These are phyloP conservation scores for Avicennia marina DNA, from an alignment of 257 asterid species.

Conservation along the genomic window DNA sequence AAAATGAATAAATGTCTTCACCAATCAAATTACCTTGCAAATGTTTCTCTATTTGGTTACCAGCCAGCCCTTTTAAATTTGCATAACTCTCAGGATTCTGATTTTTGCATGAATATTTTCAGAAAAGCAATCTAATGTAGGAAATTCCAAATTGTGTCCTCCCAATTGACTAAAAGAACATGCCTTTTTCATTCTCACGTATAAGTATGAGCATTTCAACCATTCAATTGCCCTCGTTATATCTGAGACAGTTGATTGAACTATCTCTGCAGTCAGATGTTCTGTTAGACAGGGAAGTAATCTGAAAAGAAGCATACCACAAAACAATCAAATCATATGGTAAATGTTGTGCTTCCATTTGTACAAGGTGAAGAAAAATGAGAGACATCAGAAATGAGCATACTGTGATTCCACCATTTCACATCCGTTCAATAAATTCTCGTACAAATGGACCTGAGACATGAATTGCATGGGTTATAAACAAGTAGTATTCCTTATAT, in stretches of 20 bases:
- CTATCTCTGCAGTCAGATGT: conserved; percentile 97
- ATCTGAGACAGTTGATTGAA: conserved; percentile 82
- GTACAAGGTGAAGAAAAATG: conserved; percentile 3
- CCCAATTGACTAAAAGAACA: conserved; percentile 25
- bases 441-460: conserved; percentile 85
- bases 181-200: conserved; percentile 94
- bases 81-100: conserved; percentile 90
- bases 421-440: conserved; percentile 87
- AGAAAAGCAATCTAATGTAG: conserved; percentile 23
- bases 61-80: conserved; percentile 49
- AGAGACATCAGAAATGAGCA: conserved; percentile 36
- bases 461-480: conserved; percentile 16
- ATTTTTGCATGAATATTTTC: conserved; percentile 29
- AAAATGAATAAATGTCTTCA: conserved; percentile 14
- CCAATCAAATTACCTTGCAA: conserved; percentile 61
- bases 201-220: conserved; percentile 93
- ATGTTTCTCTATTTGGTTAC: conserved; percentile 62
- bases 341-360: conserved; percentile 3
- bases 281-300: conserved; percentile 90
- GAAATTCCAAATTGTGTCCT: conserved; percentile 19
- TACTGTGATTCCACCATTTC: conserved; percentile 99
- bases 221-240: conserved; percentile 91
- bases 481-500: conserved; percentile 1
- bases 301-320: conserved; percentile 41
- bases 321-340: conserved; percentile 15